Conservation (phyloP, 176 grass and related monocot genomes). For the Phyllostachys edulis region DNA sequence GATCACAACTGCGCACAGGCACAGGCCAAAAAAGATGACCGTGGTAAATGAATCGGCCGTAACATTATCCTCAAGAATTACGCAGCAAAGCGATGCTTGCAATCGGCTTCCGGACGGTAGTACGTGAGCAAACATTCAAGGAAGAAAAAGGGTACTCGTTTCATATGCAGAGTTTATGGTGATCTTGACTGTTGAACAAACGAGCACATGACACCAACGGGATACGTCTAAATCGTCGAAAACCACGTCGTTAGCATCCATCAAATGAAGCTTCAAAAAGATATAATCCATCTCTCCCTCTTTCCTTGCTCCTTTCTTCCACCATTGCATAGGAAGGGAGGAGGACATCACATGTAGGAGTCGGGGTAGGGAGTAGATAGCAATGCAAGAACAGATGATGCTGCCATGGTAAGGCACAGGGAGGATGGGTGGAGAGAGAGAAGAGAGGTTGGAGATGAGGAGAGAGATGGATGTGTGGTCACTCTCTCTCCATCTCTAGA, state of each 20-base stretch:
- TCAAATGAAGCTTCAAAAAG: background rate
- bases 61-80: background rate
- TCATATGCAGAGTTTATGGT: conserved; percentile 26
- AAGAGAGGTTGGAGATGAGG: background rate
- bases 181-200: conserved; percentile 37
- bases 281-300: no score
- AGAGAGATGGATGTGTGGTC: conserved; percentile 18
- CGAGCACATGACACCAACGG: background rate
- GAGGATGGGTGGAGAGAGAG: background rate
- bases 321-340: background rate
- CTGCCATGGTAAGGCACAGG: conserved; percentile 7
- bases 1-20: background rate
- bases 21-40: background rate
- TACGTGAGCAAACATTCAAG: conserved; percentile 14
- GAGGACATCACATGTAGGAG: background rate
- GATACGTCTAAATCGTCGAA: background rate
- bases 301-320: background rate
- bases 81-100: background rate
- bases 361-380: background rate
- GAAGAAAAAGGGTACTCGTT: background rate
- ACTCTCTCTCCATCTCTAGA: conserved; percentile 21
- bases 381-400: background rate
- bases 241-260: background rate
- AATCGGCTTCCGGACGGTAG: background rate
- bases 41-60: conserved; percentile 2